Percentiles rank a stretch among this genome's conserved stretches.
Conservation (phyloP, 768 basidiomycete genomes). For the Astraeus odoratus region DNA sequence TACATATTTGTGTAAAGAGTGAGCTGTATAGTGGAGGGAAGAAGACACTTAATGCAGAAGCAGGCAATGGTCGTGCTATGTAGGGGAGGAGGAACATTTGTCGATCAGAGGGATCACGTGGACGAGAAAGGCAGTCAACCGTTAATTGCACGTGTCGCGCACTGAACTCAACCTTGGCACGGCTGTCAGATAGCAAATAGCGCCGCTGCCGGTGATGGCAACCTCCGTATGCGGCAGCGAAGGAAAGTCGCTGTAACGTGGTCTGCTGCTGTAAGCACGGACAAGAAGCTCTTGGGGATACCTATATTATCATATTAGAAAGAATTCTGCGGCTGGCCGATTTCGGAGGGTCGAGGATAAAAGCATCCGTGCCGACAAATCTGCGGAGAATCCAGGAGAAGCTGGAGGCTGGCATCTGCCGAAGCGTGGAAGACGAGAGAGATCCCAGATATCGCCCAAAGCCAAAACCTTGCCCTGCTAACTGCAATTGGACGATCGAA, state of each 20-base stretch:
- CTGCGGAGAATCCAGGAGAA: too few relatives aligned
- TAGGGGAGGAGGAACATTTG: neutral
- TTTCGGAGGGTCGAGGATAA: conserved; percentile 8
- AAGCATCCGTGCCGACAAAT: conserved; percentile 24
- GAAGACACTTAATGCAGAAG: too few relatives aligned
- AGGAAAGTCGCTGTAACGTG: too few relatives aligned
- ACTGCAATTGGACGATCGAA: conserved; percentile 30
- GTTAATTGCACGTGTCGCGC: conserved; percentile 7
- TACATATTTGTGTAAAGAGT: too few relatives aligned
- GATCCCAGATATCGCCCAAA: conserved; percentile 19
- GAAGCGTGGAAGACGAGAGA: neutral
- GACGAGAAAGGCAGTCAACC: conserved; percentile 9
- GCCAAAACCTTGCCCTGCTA: conserved; percentile 28
- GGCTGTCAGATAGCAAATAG: conserved; percentile 1
- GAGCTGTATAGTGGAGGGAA: too few relatives aligned
- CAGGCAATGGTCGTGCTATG: too few relatives aligned
- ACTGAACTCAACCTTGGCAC: conserved; percentile 10
- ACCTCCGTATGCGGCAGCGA: too few relatives aligned
- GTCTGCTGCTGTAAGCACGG: too few relatives aligned
- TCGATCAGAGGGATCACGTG: conserved; percentile 18
- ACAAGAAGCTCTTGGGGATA: too few relatives aligned
- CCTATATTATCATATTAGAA: too few relatives aligned
- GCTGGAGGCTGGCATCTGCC: neutral
- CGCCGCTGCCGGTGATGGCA: neutral
- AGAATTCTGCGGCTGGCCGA: neutral